phyloP scores from a whole-genome alignment of 768 basidiomycete genomes.

The Artomyces pyxidatus region DNA sequence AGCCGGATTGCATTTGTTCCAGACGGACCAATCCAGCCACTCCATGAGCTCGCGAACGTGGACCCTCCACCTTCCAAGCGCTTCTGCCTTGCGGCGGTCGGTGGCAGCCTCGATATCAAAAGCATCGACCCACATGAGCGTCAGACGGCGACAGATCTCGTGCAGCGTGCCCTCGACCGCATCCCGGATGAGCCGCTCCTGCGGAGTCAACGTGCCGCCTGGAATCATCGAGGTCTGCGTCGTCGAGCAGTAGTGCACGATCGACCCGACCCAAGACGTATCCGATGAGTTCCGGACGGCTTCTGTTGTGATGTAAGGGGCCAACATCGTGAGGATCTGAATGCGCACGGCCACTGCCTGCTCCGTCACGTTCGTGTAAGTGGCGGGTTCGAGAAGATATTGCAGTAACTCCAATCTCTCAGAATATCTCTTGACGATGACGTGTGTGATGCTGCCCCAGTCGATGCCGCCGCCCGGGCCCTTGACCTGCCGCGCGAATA shows the following conservation, averaged over 20 bases:
- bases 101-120: conserved; percentile 14
- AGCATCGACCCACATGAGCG: conserved; percentile 10
- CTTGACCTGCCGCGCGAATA: conserved; percentile 2
- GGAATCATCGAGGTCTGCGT: conserved; percentile 11
- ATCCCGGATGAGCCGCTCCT: conserved; percentile 8
- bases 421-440: conserved; percentile 24
- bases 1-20: conserved; percentile 12
- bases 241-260: conserved; percentile 12
- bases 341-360: conserved; percentile 8
- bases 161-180: conserved; percentile 11
- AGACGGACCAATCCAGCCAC: conserved; percentile 18
- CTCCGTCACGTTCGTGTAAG: conserved; percentile 2
- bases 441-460: conserved; percentile 25
- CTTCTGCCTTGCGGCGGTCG: neutral
- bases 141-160: conserved; percentile 16
- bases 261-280: conserved; percentile 7
- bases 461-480: conserved; percentile 20
- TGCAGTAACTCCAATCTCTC: conserved; percentile 23
- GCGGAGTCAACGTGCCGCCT: conserved; percentile 6
- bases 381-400: conserved; percentile 16
- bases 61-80: neutral
- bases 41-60: conserved; percentile 12
- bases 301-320: conserved; percentile 21
- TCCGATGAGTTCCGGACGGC: neutral
- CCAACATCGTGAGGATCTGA: conserved; percentile 23